Percentiles rank a stretch among this genome's conserved stretches.
phyloP scores from a whole-genome alignment of 192 early-diverging fungal genomes.

The Chytriomyces confervae region DNA sequence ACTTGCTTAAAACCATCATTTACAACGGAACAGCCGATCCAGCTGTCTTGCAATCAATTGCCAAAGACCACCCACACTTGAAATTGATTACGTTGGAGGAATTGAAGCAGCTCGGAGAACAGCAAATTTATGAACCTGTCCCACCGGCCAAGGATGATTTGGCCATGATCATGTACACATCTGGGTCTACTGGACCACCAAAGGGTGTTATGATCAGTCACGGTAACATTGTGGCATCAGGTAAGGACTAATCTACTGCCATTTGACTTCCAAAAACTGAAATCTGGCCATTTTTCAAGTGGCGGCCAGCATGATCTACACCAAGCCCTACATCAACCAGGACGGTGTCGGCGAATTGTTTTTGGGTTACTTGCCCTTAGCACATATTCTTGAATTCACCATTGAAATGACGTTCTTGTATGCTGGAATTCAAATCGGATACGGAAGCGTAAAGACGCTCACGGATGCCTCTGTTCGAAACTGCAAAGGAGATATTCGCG shows the following conservation, averaged over 20 bases:
- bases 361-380: conserved; percentile 77
- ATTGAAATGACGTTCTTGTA: conserved; percentile 74
- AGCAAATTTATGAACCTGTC: conserved; percentile 53
- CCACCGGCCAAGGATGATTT: conserved; percentile 73
- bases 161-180: conserved; percentile 83
- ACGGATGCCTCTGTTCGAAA: conserved; percentile 69
- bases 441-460: conserved; percentile 69
- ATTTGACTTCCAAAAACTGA: conserved; percentile 66
- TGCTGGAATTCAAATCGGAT: conserved; percentile 64
- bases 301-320: conserved; percentile 47
- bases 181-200: conserved; percentile 77
- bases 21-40: conserved; percentile 70
- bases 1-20: conserved; percentile 71
- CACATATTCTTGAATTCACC: conserved; percentile 89
- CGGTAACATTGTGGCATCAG: conserved; percentile 76
- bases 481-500: conserved; percentile 73
- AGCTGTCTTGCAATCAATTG: conserved; percentile 6
- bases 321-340: conserved; percentile 69
- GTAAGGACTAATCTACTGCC: neutral
- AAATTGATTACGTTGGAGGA: conserved; percentile 70
- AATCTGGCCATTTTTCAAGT: conserved; percentile 76
- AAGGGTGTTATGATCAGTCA: conserved; percentile 83
- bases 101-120: conserved; percentile 51
- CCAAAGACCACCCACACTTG: neutral
- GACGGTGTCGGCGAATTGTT: conserved; percentile 43